Evolutionary conservation across 805 yeast genomes (phyloP).

Genomic region (Nakazawaea holstii): DNA sequence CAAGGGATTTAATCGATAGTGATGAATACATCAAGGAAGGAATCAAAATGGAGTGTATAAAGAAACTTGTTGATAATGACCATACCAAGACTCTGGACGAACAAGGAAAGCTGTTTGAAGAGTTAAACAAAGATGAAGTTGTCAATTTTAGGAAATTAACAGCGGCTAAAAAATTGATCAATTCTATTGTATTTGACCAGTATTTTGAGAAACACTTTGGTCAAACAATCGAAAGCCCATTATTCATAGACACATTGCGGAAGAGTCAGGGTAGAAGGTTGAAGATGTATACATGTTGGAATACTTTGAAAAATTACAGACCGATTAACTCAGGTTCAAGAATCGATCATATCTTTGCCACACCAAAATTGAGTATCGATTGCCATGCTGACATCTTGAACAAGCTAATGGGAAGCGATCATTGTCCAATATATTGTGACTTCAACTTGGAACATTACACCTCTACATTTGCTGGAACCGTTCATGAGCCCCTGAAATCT

Average conservation of each 20-base stretch:
- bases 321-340: slow-evolving; percentile 86
- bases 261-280: slow-evolving; percentile 46
- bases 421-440: slow-evolving; percentile 85
- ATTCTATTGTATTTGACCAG: slow-evolving; percentile 30
- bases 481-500: slow-evolving; percentile 18
- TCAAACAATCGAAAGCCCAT: slow-evolving; percentile 20
- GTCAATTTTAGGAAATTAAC: slow-evolving; percentile 33
- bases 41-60: slow-evolving; percentile 30
- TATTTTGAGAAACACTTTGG: slow-evolving; percentile 4
- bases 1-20: slow-evolving; percentile 74
- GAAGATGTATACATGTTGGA: slow-evolving; percentile 90
- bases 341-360: slow-evolving; percentile 67
- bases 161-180: slow-evolving; percentile 38
- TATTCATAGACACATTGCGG: slow-evolving; percentile 58
- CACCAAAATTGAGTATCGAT: slow-evolving; percentile 28
- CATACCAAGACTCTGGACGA: slow-evolving; percentile 16
- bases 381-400: slow-evolving; percentile 60
- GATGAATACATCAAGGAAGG: slow-evolving; percentile 61
- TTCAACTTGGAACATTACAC: slow-evolving; percentile 21
- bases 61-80: slow-evolving; percentile 10
- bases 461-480: background rate
- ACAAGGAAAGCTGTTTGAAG: slow-evolving; percentile 26
- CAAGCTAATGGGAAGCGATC: slow-evolving; percentile 80
- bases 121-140: slow-evolving; percentile 25
- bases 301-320: slow-evolving; percentile 67